phyloP scores from a whole-genome alignment of 768 basidiomycete species.

The Crepidotus variabilis region DNA sequence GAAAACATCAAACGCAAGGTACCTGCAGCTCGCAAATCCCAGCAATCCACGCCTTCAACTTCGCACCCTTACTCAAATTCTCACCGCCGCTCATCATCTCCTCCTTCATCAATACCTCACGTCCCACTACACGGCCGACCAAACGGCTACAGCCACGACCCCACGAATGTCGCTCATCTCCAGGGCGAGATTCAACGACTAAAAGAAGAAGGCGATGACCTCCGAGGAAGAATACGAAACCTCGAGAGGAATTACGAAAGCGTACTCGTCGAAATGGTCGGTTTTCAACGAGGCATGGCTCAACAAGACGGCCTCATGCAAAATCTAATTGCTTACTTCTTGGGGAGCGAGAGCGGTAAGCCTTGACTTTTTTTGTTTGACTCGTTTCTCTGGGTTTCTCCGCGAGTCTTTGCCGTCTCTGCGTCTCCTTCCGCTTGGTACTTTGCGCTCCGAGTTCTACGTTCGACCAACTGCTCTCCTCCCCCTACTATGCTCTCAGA shows the following conservation, averaged over 20 bases:
- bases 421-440: conserved; percentile 2
- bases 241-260: conserved; percentile 38
- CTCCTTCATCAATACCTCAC: conserved; percentile 14
- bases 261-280: conserved; percentile 33
- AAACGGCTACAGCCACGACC: not conserved
- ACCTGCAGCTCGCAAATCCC: conserved; percentile 48
- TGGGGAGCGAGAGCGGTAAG: conserved; percentile 59
- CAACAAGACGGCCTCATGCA: conserved; percentile 86
- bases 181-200: conserved; percentile 24
- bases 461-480: conserved; percentile 1
- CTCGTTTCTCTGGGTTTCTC: conserved; percentile 1
- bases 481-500: not conserved
- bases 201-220: conserved; percentile 29
- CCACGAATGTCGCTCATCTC: conserved; percentile 14
- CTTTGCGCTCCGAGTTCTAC: conserved; percentile 2
- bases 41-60: conserved; percentile 24
- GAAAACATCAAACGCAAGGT: conserved; percentile 62
- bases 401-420: no score
- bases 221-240: conserved; percentile 27
- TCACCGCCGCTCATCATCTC: conserved; percentile 7
- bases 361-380: conserved; percentile 14
- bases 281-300: conserved; percentile 43
- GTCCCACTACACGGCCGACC: conserved; percentile 5
- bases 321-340: conserved; percentile 75
- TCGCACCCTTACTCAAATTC: conserved; percentile 17